Evolutionary conservation across 495 filamentous ascomycete genomes (phyloP), one percentile per base, ranked within the genome.

Genomic region (Penicillium longicatenatum): DNA sequence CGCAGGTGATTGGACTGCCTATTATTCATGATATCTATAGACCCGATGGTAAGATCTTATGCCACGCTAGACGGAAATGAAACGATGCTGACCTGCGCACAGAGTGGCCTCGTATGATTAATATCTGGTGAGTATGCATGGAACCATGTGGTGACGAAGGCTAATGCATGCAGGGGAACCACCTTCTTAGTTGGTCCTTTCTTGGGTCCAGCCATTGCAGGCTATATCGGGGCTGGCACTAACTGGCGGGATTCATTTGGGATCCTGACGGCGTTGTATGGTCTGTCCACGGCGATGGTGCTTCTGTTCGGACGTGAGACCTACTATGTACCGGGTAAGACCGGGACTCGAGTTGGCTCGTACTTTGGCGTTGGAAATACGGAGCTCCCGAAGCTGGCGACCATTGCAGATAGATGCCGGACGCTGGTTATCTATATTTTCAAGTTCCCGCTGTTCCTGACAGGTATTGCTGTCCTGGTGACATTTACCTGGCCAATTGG

Each of bases 341-440:
- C 22, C 1, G 52, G 44, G 10, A 63, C 68, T 6, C 61, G 66
- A 1, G 10, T 68, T 2, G 57, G 57, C 14, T 77, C 79, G 2
- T 83, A 83, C 54, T 79, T 79, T 20, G 81, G 82, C 4, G 75
- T 84, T 62, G 80, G 81, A 33, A 78, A 68, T 45, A 67, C 69
- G 11, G 68, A 60, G 12, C 62, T 70, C 6, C 64, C 62, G 26
- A 71, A 68, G 41, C 19, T 39, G 6, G 35, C 62, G 0, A 73
- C 67, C 0, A 33, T 76, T 19, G 22, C 20, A 16, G 54, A 64
- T 33, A 67, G 67, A 61, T 61, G 60, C 14, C 62, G 57, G 35
- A 68, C 30, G 1, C 30, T 76, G n/a, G 52, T 70, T 1, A 49
- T 65, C 10, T 71, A 73, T 57, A 65, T 75, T 4, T 73, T 75